A percentile compares a stretch with the other conserved stretches of the same genome.
Conservation (phyloP, 805 yeast genomes). For the Zygotorulaspora danielsina region DNA sequence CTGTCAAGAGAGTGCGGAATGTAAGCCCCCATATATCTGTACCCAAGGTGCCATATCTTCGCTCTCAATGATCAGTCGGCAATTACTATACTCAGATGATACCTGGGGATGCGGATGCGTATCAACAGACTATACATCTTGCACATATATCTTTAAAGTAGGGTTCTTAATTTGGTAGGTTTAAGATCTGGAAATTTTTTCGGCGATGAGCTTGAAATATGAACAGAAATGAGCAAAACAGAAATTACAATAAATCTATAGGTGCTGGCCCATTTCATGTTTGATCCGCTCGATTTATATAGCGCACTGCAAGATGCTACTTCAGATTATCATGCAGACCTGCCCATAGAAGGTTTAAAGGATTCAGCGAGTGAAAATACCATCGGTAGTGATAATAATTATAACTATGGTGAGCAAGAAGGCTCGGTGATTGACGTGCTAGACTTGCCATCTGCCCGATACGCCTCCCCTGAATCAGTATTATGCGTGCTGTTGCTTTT, state of each 20-base stretch:
- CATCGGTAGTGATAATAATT: slow-evolving; percentile 1
- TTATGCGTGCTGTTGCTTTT: slow-evolving; percentile 45
- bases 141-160: too few relatives aligned
- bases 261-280: slow-evolving; percentile 24
- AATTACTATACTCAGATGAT: too few relatives aligned
- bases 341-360: background rate
- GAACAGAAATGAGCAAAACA: slow-evolving; percentile 1
- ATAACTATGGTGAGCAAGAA: slow-evolving; percentile 17
- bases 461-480: slow-evolving; percentile 48
- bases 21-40: too few relatives aligned
- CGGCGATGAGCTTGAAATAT: slow-evolving; percentile 6
- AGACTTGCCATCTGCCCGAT: slow-evolving; percentile 51
- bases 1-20: too few relatives aligned
- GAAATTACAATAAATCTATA: background rate
- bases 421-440: slow-evolving; percentile 45
- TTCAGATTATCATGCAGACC: background rate
- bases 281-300: slow-evolving; percentile 39
- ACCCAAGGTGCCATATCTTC: too few relatives aligned
- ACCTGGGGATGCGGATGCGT: too few relatives aligned
- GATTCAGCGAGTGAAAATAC: background rate
- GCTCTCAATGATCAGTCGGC: too few relatives aligned
- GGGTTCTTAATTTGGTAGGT: too few relatives aligned
- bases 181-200: too few relatives aligned
- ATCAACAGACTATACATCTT: too few relatives aligned
- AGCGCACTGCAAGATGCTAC: slow-evolving; percentile 17